Conservation (phyloP, 1,284 basidiomycete genomes). For the Meripilus lineatus region DNA sequence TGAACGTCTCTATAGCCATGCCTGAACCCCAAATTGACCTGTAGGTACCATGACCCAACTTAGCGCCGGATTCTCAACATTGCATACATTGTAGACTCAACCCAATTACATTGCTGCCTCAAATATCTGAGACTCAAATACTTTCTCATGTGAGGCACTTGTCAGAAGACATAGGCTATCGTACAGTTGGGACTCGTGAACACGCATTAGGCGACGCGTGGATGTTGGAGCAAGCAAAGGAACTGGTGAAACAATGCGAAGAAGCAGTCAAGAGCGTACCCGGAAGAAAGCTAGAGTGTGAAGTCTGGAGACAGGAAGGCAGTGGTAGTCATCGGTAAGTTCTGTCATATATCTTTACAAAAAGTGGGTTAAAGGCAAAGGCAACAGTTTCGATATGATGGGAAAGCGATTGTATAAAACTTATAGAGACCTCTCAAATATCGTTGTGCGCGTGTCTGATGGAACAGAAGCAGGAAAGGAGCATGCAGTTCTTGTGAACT, state of each 20-base stretch:
- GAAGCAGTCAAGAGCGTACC: slow-evolving; percentile 40
- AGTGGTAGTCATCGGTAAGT: slow-evolving; percentile 80
- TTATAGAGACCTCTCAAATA: slow-evolving; percentile 85
- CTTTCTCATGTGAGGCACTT: slow-evolving; percentile 58
- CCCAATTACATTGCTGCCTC: slow-evolving; percentile 52
- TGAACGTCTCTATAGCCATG: slow-evolving; percentile 25
- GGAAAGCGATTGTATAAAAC: slow-evolving; percentile 84
- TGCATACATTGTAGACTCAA: slow-evolving; percentile 37
- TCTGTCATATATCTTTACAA: background rate
- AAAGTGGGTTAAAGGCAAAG: background rate
- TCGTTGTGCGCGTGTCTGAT: slow-evolving; percentile 85
- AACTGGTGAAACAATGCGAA: slow-evolving; percentile 59
- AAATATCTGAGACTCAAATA: slow-evolving; percentile 67
- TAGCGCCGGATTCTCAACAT: background rate
- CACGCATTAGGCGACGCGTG: slow-evolving; percentile 85
- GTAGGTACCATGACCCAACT: slow-evolving; percentile 23
- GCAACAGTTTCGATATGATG: slow-evolving; percentile 81
- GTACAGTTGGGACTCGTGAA: slow-evolving; percentile 89
- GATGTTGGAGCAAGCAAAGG: slow-evolving; percentile 67
- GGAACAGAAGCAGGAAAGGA: slow-evolving; percentile 70
- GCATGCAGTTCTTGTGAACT: slow-evolving; percentile 83
- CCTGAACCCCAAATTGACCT: slow-evolving; percentile 35
- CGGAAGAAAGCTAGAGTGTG: slow-evolving; percentile 69
- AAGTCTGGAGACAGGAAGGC: slow-evolving; percentile 84
- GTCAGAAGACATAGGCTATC: slow-evolving; percentile 85